phyloP scores from a whole-genome alignment of 768 basidiomycete species.

The Boletus fagicola region DNA sequence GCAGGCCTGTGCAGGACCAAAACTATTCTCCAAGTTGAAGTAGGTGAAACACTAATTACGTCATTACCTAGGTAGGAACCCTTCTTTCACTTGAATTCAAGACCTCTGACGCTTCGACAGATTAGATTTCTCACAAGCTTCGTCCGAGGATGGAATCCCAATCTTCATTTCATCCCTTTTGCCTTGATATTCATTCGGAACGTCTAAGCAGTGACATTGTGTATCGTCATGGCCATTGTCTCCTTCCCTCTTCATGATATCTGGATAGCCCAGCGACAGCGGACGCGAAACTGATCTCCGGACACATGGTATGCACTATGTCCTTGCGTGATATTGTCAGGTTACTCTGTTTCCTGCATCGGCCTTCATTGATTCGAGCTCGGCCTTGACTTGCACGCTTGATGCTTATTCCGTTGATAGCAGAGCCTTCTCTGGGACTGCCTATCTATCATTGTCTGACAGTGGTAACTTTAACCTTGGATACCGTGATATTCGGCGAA shows the following conservation, averaged over 20 bases:
- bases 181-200: background rate
- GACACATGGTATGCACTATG: background rate
- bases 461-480: no score
- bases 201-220: background rate
- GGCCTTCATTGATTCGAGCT: background rate
- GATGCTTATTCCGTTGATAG: background rate
- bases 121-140: slow-evolving; percentile 13
- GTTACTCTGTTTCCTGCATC: background rate
- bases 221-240: background rate
- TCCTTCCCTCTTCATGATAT: background rate
- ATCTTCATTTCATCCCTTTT: slow-evolving; percentile 3
- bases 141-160: slow-evolving; percentile 12
- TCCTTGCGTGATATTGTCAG: background rate
- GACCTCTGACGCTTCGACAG: slow-evolving; percentile 2
- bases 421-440: background rate
- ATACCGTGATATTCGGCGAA: background rate
- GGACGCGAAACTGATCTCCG: background rate
- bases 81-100: background rate
- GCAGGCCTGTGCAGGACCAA: slow-evolving; percentile 64
- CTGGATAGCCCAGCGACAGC: background rate
- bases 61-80: slow-evolving; percentile 20
- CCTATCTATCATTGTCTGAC: background rate
- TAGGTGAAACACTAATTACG: slow-evolving; percentile 11
- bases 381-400: background rate
- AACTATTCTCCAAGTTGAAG: slow-evolving; percentile 74